A percentile compares a stretch with the other conserved stretches of the same genome.
Evolutionary conservation across 331 rosid species (phyloP).

Genomic region (Pyrus hybrid): DNA sequence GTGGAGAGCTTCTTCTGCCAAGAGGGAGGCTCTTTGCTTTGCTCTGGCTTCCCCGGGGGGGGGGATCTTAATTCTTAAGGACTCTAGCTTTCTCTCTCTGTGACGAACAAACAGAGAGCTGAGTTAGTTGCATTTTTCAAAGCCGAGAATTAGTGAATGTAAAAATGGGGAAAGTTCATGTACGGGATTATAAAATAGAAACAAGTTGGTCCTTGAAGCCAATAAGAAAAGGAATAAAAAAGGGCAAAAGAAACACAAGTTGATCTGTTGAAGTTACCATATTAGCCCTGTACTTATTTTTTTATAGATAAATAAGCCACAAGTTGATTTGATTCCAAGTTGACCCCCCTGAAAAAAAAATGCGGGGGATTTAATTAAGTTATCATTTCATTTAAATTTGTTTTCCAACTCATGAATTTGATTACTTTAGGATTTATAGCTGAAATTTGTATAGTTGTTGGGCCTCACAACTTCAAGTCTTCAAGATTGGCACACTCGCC

Average conservation of each 20-base stretch:
- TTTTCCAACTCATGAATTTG: not conserved
- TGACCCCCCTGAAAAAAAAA: not conserved
- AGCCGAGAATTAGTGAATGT: not conserved
- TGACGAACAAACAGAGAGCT: not conserved
- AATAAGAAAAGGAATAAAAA: not conserved
- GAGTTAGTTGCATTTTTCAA: slow-evolving; percentile 12
- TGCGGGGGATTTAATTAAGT: not conserved
- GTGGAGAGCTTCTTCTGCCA: not conserved
- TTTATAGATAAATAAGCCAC: not conserved
- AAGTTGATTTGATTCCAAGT: not conserved
- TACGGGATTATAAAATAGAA: slow-evolving; percentile 17
- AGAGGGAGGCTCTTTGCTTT: slow-evolving; percentile 1
- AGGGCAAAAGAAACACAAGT: not conserved
- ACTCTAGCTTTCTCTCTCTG: not conserved
- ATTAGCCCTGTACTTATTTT: not conserved
- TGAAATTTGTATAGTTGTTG: not conserved
- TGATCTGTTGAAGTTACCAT: slow-evolving; percentile 19
- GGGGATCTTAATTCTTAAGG: not conserved
- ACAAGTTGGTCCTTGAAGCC: slow-evolving; percentile 1
- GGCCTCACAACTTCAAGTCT: not conserved
- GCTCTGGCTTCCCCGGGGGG: not conserved
- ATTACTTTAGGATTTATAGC: not conserved
- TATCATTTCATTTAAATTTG: not conserved
- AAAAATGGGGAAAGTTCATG: slow-evolving; percentile 32
- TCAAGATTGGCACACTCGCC: too few species aligned